A percentile compares a stretch with the other conserved stretches of the same genome.
phyloP scores from a whole-genome alignment of 1,139 yeast species.

The Saccharomycopsis hybrid region DNA sequence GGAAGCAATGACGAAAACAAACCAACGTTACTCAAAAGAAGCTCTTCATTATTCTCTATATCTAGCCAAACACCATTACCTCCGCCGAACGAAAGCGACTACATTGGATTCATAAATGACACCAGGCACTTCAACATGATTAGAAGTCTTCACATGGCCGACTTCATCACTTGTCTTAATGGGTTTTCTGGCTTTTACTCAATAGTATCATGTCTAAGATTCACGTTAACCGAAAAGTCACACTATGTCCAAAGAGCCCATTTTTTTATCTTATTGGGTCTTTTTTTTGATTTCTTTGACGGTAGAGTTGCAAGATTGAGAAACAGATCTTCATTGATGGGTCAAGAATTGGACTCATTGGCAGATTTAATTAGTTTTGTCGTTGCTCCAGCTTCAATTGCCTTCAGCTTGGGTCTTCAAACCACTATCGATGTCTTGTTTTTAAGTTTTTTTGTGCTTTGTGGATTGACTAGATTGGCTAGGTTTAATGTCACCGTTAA shows the following conservation, averaged over 20 bases:
- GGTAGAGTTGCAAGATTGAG: constrained; percentile 95
- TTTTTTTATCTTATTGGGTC: constrained; percentile 78
- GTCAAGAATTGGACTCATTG: constrained; percentile 92
- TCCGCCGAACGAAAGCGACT: constrained; percentile 70
- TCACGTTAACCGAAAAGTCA: constrained; percentile 56
- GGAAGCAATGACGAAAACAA: constrained; percentile 12
- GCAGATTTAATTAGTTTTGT: constrained; percentile 93
- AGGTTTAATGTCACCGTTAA: constrained; percentile 92
- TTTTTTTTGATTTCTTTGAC: constrained; percentile 92
- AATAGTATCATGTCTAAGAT: constrained; percentile 78
- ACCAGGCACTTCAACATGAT: constrained; percentile 70
- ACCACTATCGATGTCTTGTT: constrained; percentile 73
- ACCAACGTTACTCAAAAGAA: constrained; percentile 29
- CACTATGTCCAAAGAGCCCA: constrained; percentile 86
- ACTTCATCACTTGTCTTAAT: constrained; percentile 85
- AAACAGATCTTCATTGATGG: constrained; percentile 88
- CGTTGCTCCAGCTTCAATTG: constrained; percentile 89
- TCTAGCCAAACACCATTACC: constrained; percentile 32
- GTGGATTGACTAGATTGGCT: constrained; percentile 91
- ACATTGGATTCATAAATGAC: constrained; percentile 71
- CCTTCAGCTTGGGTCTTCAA: constrained; percentile 84
- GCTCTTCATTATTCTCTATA: constrained; percentile 36
- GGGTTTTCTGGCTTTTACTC: constrained; percentile 89
- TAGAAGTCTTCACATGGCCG: constrained; percentile 88
- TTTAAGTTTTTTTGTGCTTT: constrained; percentile 78